Evolutionary conservation across 2,329 filamentous ascomycete genomes (phyloP).

Genomic region (Monilinia aucupariae): DNA sequence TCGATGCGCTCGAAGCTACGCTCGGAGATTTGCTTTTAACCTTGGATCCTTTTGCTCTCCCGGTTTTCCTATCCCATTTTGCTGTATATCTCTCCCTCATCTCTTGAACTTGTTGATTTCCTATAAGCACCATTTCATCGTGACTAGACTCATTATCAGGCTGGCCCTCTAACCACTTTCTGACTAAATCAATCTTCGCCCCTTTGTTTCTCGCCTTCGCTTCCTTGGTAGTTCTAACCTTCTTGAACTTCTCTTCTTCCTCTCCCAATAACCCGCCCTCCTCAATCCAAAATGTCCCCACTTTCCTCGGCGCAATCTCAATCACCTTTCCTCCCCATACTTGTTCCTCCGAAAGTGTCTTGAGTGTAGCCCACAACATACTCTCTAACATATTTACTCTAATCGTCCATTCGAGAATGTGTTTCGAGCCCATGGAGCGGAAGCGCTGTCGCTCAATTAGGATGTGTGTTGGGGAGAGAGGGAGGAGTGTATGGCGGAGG

Average conservation of each 20-base stretch:
- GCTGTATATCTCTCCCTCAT: constrained; percentile 37
- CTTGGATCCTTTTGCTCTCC: constrained; percentile 31
- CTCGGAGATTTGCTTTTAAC: constrained; percentile 8
- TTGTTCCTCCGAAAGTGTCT: constrained; percentile 46
- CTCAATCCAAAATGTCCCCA: constrained; percentile 51
- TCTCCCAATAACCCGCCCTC: constrained; percentile 24
- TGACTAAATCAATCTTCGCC: constrained; percentile 59
- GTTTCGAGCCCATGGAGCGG: constrained; percentile 56
- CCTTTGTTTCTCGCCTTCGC: constrained; percentile 45
- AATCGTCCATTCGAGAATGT: constrained; percentile 76
- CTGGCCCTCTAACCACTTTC: constrained; percentile 43
- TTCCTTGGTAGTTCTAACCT: constrained; percentile 40
- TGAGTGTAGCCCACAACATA: constrained; percentile 69
- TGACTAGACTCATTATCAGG: constrained; percentile 19
- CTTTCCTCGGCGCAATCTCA: constrained; percentile 49
- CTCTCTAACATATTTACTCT: constrained; percentile 76
- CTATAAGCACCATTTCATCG: constrained; percentile 30
- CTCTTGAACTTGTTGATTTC: constrained; percentile 35
- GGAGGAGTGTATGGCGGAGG: constrained; percentile 42
- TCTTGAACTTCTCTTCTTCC: constrained; percentile 26
- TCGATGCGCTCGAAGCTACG: neutral
- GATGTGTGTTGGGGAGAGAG: constrained; percentile 58
- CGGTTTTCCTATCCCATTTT: constrained; percentile 32
- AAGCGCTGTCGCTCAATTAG: constrained; percentile 61
- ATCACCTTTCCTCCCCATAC: constrained; percentile 42